These are phyloP conservation scores for Leptodermis oblonga DNA, from an alignment of 257 asterid genomes.

Conservation along the genomic window DNA sequence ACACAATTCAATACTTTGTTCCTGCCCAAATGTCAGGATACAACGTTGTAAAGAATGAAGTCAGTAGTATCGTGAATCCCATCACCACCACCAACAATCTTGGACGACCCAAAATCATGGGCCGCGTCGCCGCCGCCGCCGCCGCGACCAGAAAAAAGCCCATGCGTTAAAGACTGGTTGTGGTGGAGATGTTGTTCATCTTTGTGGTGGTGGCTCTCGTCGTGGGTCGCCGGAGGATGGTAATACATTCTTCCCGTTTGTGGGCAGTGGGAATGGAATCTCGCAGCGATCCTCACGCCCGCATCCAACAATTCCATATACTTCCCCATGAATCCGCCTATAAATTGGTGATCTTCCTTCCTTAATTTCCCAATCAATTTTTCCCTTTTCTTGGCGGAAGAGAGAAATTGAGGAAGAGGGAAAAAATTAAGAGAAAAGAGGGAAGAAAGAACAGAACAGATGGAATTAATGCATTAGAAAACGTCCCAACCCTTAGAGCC, in stretches of 20 bases:
- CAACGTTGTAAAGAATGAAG: constrained; percentile 52
- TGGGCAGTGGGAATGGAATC: constrained; percentile 46
- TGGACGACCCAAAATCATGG: constrained; percentile 8
- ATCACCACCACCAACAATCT: neutral
- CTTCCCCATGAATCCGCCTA: constrained; percentile 23
- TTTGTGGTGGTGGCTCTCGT: neutral
- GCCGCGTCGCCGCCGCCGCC: neutral
- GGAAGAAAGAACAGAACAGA: neutral
- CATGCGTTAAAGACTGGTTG: neutral
- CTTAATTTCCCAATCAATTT: neutral
- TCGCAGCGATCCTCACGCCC: constrained; percentile 36
- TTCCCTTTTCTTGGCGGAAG: neutral
- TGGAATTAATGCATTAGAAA: neutral
- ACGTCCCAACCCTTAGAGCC: constrained; percentile 33
- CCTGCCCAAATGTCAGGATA: constrained; percentile 8
- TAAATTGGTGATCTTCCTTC: neutral
- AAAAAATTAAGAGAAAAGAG: neutral
- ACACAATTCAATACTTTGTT: neutral
- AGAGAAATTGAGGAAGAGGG: neutral
- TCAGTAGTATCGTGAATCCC: constrained; percentile 39
- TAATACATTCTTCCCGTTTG: constrained; percentile 41
- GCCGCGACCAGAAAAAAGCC: constrained; percentile 12
- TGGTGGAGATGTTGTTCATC: no score
- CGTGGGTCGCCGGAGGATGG: constrained; percentile 37
- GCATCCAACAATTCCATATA: constrained; percentile 32